Conservation (phyloP, 2,329 filamentous ascomycete genomes). For the Basipetospora chlamydospora region DNA sequence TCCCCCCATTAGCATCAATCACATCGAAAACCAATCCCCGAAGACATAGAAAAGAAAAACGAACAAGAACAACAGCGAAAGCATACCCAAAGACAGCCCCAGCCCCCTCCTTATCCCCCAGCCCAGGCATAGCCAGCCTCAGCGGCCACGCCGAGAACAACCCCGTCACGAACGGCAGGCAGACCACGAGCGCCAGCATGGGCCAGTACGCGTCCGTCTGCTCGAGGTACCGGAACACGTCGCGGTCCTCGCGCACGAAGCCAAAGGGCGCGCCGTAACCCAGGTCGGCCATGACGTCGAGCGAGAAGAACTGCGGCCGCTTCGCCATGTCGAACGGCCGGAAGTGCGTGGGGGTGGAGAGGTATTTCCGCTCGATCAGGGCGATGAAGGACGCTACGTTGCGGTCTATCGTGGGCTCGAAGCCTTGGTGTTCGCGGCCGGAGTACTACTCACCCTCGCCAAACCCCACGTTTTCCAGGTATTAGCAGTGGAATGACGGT, state of each 20-base stretch:
- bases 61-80: conserved; percentile 9
- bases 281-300: conserved; percentile 37
- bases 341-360: conserved; percentile 15
- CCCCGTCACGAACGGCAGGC: neutral
- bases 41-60: conserved; percentile 8
- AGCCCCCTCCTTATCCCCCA: neutral
- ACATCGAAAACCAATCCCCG: neutral
- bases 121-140: neutral
- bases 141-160: neutral
- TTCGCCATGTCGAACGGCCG: conserved; percentile 28
- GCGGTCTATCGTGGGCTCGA: conserved; percentile 34
- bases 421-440: conserved; percentile 32
- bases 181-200: neutral
- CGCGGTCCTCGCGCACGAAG: conserved; percentile 28
- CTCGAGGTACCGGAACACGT: conserved; percentile 24
- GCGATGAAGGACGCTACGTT: conserved; percentile 28
- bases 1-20: neutral
- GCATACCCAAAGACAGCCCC: conserved; percentile 1
- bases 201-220: neutral
- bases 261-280: conserved; percentile 35
- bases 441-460: conserved; percentile 29
- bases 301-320: conserved; percentile 33
- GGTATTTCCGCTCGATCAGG: conserved; percentile 29
- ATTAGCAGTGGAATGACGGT: too few species aligned
- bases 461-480: neutral